A percentile compares a stretch with the other conserved stretches of the same genome.
Conservation (phyloP, 2,329 filamentous ascomycete genomes). For the Periconia sp. region DNA sequence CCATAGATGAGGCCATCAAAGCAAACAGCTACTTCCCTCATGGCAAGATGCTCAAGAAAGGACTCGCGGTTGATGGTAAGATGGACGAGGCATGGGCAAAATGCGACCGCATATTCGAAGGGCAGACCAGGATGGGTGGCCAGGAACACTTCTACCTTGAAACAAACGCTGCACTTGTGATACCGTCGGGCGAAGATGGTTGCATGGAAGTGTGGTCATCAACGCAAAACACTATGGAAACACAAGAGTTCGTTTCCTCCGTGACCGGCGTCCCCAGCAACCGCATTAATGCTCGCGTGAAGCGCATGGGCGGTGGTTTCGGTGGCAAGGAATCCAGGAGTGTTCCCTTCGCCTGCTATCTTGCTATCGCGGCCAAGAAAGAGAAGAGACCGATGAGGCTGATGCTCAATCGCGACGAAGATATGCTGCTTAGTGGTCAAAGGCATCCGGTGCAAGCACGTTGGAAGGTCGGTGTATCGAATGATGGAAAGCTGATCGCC, state of each 20-base stretch:
- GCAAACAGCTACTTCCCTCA: constrained; percentile 83
- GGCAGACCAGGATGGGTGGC: constrained; percentile 81
- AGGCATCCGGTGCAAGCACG: constrained; percentile 84
- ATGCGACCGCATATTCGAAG: constrained; percentile 81
- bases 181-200: constrained; percentile 87
- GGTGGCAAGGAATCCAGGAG: constrained; percentile 92
- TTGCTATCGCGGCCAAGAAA: constrained; percentile 84
- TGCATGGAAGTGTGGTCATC: constrained; percentile 80
- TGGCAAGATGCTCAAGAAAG: constrained; percentile 76
- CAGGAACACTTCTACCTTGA: constrained; percentile 98
- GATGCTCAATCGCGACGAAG: constrained; percentile 94
- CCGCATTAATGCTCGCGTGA: constrained; percentile 85
- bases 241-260: constrained; percentile 69
- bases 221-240: constrained; percentile 45
- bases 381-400: constrained; percentile 78
- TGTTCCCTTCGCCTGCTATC: constrained; percentile 77
- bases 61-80: constrained; percentile 54
- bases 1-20: constrained; percentile 92
- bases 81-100: constrained; percentile 72
- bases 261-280: constrained; percentile 82
- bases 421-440: constrained; percentile 88
- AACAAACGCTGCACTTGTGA: constrained; percentile 79
- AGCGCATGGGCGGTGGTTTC: constrained; percentile 88
- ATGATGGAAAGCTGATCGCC: constrained; percentile 87
- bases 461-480: constrained; percentile 92